These are phyloP conservation scores for Cytospora mali DNA, from an alignment of 2,329 filamentous ascomycete genomes.

Conservation along the genomic window DNA sequence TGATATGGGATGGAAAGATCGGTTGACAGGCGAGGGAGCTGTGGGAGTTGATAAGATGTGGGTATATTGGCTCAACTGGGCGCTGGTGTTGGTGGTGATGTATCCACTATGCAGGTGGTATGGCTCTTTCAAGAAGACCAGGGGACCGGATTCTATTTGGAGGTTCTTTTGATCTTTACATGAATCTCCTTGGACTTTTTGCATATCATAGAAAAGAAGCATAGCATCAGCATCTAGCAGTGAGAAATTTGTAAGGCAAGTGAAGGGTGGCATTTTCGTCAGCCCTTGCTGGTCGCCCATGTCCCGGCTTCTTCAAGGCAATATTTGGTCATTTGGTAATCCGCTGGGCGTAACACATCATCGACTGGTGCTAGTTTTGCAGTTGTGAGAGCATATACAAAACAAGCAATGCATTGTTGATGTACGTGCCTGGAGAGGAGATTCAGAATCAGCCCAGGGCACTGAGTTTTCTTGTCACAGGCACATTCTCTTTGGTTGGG, in stretches of 20 bases:
- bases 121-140: slow-evolving; percentile 46
- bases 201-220: no score
- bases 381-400: background rate
- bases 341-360: background rate
- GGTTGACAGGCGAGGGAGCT: slow-evolving; percentile 33
- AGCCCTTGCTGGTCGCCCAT: no score
- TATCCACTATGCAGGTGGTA: slow-evolving; percentile 48
- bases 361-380: background rate
- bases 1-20: slow-evolving; percentile 35
- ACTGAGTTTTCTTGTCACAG: no score
- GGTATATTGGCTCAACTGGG: slow-evolving; percentile 43
- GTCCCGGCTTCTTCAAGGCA: no score
- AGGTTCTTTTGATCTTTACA: slow-evolving; percentile 44
- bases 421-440: no score
- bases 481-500: no score
- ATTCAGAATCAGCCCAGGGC: no score
- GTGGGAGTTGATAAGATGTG: slow-evolving; percentile 43
- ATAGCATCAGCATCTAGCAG: background rate
- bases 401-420: no score
- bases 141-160: slow-evolving; percentile 48
- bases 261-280: background rate
- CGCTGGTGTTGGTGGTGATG: slow-evolving; percentile 39
- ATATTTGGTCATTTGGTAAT: background rate
- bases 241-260: background rate
- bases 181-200: background rate